These are phyloP conservation scores for Narthecium ossifragum DNA, from an alignment of 106 monocot genomes.

Conservation along the genomic window DNA sequence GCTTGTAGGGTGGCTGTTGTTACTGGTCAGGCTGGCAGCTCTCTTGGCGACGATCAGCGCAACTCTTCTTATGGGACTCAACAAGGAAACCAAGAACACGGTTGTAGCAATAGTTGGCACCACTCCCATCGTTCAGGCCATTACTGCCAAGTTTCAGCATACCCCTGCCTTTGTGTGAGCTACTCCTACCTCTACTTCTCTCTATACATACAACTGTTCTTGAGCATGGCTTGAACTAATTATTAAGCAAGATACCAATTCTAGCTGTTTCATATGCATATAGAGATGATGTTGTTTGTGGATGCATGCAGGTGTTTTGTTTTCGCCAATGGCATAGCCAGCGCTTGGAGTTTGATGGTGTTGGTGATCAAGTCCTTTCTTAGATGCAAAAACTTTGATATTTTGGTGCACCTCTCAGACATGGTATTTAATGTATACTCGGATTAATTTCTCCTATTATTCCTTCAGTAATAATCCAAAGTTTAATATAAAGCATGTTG, in stretches of 20 bases:
- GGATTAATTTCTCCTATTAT: too few species aligned
- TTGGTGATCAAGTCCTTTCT: conserved; percentile 15
- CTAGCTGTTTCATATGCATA: too few species aligned
- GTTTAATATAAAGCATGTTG: too few species aligned
- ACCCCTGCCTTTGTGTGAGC: conserved; percentile 66
- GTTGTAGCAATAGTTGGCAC: conserved; percentile 57
- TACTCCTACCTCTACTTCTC: not conserved
- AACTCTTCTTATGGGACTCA: conserved; percentile 46
- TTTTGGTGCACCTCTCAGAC: conserved; percentile 29
- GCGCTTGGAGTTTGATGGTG: conserved; percentile 46
- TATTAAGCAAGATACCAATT: not conserved
- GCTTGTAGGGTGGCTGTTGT: conserved; percentile 5
- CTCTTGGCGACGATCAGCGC: conserved; percentile 27
- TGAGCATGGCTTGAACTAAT: not conserved
- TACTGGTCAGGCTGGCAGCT: conserved; percentile 22
- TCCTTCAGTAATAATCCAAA: too few species aligned
- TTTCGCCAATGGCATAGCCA: conserved; percentile 49
- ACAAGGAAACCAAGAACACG: conserved; percentile 36
- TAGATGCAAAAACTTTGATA: conserved; percentile 12
- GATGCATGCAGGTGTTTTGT: conserved; percentile 61
- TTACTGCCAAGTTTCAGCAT: conserved; percentile 43
- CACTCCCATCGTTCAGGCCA: conserved; percentile 29
- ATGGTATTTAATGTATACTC: conserved; percentile 29
- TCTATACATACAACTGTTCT: not conserved
- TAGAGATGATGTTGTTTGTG: too few species aligned